Base-by-base conservation (phyloP, 805 yeast genomes). In the Yarrowia sp. region DNA sequence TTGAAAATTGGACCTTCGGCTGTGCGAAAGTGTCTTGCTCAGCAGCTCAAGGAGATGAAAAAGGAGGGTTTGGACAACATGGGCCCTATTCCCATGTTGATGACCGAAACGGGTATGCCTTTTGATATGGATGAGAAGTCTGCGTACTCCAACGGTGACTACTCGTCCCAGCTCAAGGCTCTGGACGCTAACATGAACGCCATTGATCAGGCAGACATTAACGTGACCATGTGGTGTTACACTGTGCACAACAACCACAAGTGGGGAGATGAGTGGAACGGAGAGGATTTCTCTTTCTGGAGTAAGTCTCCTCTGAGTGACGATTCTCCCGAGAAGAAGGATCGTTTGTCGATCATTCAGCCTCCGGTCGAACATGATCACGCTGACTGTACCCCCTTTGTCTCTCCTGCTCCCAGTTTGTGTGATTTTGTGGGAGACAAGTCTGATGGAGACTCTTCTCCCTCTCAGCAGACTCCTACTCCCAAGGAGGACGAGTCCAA, bases 51-150 rank as follows among this genome's bases (percentile, higher is more conserved):
- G 13, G 87, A 84, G 64, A 83, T 92, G 78, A 83, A 79, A 65
- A 71, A 73, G 17, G 97, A 92, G 72, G 83, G 89, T 6, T 72
- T 76, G 15, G 79, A 79, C 7, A 73, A 79, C 42, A 74, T 91
- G 57, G 97, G 97, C 1, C 66, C 69, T 1, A 78, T 90, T 11
- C 96, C 97, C 0, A 82, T 87, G 4, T 77, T 92, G 41, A 85
- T 92, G 80, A 84, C 96, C 0, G 98, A 92, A 74, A 90, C 92
- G 9, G 98, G 98, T 5, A 89, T 92, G 88, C 98, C 98, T 3
- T 90, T 87, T 75, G 96, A 92, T 74, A 89, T 92, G 97, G 92
- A 92, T 73, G 80, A 84, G 66, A 89, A 88, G 72, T 79, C 76
- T 64, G 89, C 96, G 0, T 91, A 83, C 70, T 72, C 74, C 1